Evolutionary conservation across 2,329 filamentous ascomycete genomes (phyloP), one percentile per base, ranked within the genome.

Genomic region (Alternaria sp.): DNA sequence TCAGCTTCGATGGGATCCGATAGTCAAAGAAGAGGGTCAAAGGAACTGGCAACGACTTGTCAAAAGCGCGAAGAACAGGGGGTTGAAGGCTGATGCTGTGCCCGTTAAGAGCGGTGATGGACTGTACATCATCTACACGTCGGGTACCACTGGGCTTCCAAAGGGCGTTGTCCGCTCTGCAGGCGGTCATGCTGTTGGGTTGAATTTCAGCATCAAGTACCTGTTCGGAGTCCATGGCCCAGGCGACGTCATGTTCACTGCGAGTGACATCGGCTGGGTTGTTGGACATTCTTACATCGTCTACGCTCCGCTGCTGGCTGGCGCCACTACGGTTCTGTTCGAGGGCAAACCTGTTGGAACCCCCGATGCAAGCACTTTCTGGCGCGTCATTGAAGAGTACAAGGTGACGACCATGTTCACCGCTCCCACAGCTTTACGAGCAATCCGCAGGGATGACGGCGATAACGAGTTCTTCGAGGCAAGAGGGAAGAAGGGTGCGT

Each of bases 281-380:
- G 92, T 96, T 0, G 92, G 92, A 3, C 76, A 79, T 36, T 78
- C 76, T 6, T 97, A 96, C 77, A 97, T 97, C 66, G 84, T 97
- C 12, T 97, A 97, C 75, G 94, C 89, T 5, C 94, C 94, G 12
- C 86, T 98, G 6, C 86, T 97, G 2, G 88, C 91, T 0, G 94
- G 94, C 6, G 93, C 94, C 2, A 90, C 93, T 1, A 97, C 93
- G 0, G 88, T 97, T 1, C 84, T 97, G 0, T 97, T 93, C 78
- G 94, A 97, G 81, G 95, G 94, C n/a, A 97, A 97, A 70, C 94
- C 94, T 0, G 85, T 97, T 12, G 93, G 93, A 5, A 97, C 93
- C 0, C 94, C 94, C 0, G 90, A 97, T 71, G 91, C 93, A 1
- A 91, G 92, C 6, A 91, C 91, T 0, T 96, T 97, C 77, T 98